phyloP scores from a whole-genome alignment of 768 basidiomycete species.

The Kwoniella sp. region DNA sequence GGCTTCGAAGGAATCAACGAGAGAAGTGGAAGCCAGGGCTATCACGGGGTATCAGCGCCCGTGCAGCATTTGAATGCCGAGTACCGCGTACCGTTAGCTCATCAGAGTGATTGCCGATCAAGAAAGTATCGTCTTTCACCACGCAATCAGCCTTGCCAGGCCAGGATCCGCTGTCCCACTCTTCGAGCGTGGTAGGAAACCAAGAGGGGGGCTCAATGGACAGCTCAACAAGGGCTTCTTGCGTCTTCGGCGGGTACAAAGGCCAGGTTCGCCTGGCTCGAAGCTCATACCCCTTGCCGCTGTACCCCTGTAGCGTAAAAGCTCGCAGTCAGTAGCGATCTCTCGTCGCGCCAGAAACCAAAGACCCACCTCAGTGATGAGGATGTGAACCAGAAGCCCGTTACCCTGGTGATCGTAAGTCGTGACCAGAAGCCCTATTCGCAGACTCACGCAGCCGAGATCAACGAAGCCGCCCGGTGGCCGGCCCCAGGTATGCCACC shows the following conservation, averaged over 20 bases:
- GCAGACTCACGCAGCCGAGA: slow-evolving; percentile 67
- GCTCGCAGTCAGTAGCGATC: not conserved
- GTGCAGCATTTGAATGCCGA: not conserved
- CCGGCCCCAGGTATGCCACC: slow-evolving; percentile 68
- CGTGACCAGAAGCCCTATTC: too few species aligned
- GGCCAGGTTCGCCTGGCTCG: slow-evolving; percentile 80
- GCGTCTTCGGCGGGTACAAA: slow-evolving; percentile 65
- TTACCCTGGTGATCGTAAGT: slow-evolving; percentile 64
- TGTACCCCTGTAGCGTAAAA: slow-evolving; percentile 59
- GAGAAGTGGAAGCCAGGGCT: slow-evolving; percentile 82
- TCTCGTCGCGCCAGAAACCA: not conserved
- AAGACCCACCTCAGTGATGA: slow-evolving; percentile 58
- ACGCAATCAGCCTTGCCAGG: slow-evolving; percentile 32
- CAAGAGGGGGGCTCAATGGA: slow-evolving; percentile 62
- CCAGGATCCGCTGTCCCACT: slow-evolving; percentile 40
- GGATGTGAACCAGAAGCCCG: slow-evolving; percentile 83
- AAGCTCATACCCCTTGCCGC: slow-evolving; percentile 78
- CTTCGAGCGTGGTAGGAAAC: slow-evolving; percentile 43
- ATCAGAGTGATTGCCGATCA: slow-evolving; percentile 94
- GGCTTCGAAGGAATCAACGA: slow-evolving; percentile 53
- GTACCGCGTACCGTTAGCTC: slow-evolving; percentile 63
- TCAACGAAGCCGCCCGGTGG: slow-evolving; percentile 84
- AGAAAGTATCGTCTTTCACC: slow-evolving; percentile 59
- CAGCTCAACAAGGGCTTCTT: slow-evolving; percentile 60
- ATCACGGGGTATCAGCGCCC: not conserved